Conservation (phyloP, 495 filamentous ascomycete genomes). For the Letharia columbiana region DNA sequence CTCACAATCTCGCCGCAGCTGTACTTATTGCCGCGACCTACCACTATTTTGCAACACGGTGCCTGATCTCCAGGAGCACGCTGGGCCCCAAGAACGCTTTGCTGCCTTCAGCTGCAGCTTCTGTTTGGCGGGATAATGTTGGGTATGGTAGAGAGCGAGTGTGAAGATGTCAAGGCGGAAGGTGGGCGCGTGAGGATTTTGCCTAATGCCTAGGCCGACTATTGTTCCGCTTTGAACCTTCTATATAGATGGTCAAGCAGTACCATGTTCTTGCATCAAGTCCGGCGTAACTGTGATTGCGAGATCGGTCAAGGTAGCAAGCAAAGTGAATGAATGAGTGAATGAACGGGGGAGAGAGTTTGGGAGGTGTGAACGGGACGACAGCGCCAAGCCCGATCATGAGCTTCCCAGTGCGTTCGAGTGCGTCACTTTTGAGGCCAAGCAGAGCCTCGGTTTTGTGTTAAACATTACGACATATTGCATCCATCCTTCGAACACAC, state of each 20-base stretch:
- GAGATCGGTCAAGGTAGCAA: not conserved
- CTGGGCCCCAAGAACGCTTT: not conserved
- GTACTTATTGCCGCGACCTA: not conserved
- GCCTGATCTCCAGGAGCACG: not conserved
- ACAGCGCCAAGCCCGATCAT: constrained; percentile 9
- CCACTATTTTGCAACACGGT: not conserved
- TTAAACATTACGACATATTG: not conserved
- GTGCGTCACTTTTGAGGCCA: not conserved
- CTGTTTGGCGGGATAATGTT: not conserved
- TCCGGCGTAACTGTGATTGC: not conserved
- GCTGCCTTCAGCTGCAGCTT: not conserved
- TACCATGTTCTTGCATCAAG: not conserved
- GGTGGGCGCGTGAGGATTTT: constrained; percentile 5
- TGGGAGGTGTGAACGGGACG: not conserved
- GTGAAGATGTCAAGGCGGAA: constrained; percentile 11
- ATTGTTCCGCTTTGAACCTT: not conserved
- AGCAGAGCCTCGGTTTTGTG: not conserved
- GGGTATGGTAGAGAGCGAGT: not conserved
- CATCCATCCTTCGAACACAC: too few species aligned
- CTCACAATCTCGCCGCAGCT: constrained; percentile 21
- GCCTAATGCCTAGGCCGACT: constrained; percentile 2
- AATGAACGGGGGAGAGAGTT: not conserved
- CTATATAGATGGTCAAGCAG: not conserved
- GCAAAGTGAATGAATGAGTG: not conserved
- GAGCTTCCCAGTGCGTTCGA: not conserved